These are phyloP conservation scores for Vanrija sp. DNA, from an alignment of 1,284 basidiomycete species.

Conservation along the genomic window DNA sequence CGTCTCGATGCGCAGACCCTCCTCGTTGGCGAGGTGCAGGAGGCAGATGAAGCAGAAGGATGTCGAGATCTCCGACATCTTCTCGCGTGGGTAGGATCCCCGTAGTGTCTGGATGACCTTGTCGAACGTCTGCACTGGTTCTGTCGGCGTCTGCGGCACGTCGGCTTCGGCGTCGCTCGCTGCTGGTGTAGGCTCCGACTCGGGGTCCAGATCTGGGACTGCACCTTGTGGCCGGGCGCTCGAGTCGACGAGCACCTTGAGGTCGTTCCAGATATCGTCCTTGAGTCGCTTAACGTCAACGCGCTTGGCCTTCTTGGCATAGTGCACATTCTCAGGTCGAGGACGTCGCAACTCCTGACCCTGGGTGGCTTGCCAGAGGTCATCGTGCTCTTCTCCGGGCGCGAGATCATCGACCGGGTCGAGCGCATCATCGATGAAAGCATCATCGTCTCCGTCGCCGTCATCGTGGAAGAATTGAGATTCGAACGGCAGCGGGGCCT, in stretches of 20 bases:
- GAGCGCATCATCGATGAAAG: conserved; percentile 57
- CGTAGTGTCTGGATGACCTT: conserved; percentile 78
- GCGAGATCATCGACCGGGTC: conserved; percentile 50
- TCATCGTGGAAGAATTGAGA: conserved; percentile 98
- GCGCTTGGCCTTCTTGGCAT: conserved; percentile 91
- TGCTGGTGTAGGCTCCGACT: neutral
- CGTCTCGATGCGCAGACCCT: conserved; percentile 74
- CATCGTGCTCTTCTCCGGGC: conserved; percentile 64
- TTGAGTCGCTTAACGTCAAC: conserved; percentile 96
- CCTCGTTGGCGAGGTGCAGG: conserved; percentile 90
- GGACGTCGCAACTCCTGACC: conserved; percentile 69
- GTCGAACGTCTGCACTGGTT: conserved; percentile 69
- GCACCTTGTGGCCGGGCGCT: neutral
- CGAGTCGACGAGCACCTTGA: conserved; percentile 63
- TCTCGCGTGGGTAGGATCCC: conserved; percentile 79
- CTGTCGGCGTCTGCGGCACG: conserved; percentile 44
- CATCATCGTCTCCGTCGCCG: conserved; percentile 74
- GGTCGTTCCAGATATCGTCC: conserved; percentile 94
- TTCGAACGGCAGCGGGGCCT: conserved; percentile 74
- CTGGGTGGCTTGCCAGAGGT: conserved; percentile 75
- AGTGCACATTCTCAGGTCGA: conserved; percentile 86
- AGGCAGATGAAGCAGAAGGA: conserved; percentile 99
- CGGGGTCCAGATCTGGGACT: neutral
- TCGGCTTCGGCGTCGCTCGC: conserved; percentile 2
- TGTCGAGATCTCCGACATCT: conserved; percentile 97